phyloP scores from a whole-genome alignment of 2,329 filamentous ascomycete species.

The Fonsecaea pugnacius region DNA sequence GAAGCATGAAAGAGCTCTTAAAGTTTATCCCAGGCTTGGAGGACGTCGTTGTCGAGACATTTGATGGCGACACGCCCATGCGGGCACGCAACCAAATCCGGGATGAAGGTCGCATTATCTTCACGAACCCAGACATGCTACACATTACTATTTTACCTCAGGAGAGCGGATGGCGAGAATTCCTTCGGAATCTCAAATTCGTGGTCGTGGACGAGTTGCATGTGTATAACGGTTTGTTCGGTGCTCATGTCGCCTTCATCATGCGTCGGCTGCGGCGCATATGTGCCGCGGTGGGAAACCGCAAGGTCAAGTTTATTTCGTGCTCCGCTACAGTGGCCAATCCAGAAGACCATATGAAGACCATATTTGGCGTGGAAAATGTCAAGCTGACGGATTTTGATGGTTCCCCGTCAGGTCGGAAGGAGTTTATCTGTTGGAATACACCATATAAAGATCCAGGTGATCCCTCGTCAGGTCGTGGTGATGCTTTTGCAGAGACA shows the following conservation, averaged over 20 bases:
- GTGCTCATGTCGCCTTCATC: constrained; percentile 90
- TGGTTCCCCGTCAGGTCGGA: constrained; percentile 86
- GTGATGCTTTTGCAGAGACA: constrained; percentile 81
- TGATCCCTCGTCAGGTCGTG: constrained; percentile 84
- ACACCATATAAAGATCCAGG: constrained; percentile 89
- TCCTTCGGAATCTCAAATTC: constrained; percentile 84
- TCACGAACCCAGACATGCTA: constrained; percentile 98
- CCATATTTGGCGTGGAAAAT: constrained; percentile 85
- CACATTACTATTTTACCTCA: constrained; percentile 92
- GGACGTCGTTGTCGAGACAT: constrained; percentile 82
- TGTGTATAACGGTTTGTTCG: constrained; percentile 94
- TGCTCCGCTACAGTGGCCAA: constrained; percentile 97
- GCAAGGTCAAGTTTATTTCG: constrained; percentile 83
- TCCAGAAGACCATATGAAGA: constrained; percentile 85
- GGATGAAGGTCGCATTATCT: constrained; percentile 88
- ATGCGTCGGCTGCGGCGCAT: constrained; percentile 87
- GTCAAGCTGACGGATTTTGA: constrained; percentile 86
- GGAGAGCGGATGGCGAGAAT: constrained; percentile 84
- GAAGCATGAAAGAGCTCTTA: constrained; percentile 84
- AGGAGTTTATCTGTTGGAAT: constrained; percentile 98
- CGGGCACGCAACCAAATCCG: constrained; percentile 75
- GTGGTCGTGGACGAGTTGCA: constrained; percentile 93
- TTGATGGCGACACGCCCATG: constrained; percentile 93
- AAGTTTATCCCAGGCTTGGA: constrained; percentile 78
- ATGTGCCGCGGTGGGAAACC: constrained; percentile 87